These are phyloP conservation scores for Pinus taeda DNA, from an alignment of 75 land plant species.

Conservation along the genomic window DNA sequence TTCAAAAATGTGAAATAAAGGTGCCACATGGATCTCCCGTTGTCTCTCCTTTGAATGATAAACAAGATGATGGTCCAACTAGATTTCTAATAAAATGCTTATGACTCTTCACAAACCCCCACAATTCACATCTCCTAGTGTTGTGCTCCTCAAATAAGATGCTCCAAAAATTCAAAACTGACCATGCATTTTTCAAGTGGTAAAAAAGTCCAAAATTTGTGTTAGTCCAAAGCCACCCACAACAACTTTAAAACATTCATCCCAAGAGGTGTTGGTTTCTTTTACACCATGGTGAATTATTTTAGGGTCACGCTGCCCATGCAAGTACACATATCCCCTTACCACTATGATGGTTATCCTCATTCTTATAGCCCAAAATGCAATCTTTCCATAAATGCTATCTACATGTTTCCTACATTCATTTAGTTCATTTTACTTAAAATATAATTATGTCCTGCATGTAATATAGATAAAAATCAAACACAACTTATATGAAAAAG, in stretches of 20 bases:
- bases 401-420: not conserved
- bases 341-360: constrained; percentile 66
- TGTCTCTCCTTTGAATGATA: too few species aligned
- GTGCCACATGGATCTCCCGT: too few species aligned
- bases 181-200: too few species aligned
- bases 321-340: constrained; percentile 69
- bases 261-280: constrained; percentile 86
- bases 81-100: too few species aligned
- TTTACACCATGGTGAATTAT: constrained; percentile 95
- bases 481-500: not conserved
- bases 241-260: constrained; percentile 70
- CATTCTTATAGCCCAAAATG: constrained; percentile 71
- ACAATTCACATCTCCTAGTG: too few species aligned
- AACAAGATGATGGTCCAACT: too few species aligned
- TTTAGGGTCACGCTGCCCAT: constrained; percentile 93
- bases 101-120: too few species aligned
- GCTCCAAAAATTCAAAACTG: too few species aligned
- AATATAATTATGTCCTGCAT: not conserved
- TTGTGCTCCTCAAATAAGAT: too few species aligned
- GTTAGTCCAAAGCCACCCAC: constrained; percentile 89
- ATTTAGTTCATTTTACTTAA: not conserved
- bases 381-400: constrained; percentile 40
- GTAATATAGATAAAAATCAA: not conserved
- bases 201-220: constrained; percentile 48
- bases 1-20: too few species aligned